phyloP scores from a whole-genome alignment of 345 rosid species.

The Citrus maxima region DNA sequence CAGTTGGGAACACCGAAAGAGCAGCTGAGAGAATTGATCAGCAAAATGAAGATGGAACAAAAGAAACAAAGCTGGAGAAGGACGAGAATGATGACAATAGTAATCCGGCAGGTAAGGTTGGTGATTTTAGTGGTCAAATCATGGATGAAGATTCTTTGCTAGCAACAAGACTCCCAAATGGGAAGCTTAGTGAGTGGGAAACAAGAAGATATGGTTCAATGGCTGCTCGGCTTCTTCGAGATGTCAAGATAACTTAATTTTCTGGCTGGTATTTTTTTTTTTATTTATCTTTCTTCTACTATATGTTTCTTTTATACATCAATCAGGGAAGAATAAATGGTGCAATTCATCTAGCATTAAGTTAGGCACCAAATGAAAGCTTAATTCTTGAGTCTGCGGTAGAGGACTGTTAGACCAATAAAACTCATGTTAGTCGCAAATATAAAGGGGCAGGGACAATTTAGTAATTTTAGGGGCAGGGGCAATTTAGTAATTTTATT shows the following conservation, averaged over 20 bases:
- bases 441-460: too few relatives aligned
- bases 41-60: conserved; percentile 27
- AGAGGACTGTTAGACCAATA: neutral
- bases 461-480: too few relatives aligned
- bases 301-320: neutral
- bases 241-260: conserved; percentile 52
- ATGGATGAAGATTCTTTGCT: conserved; percentile 29
- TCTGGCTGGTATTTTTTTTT: conserved; percentile 1
- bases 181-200: conserved; percentile 82
- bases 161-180: conserved; percentile 32
- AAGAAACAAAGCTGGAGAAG: conserved; percentile 18
- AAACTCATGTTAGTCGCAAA: too few relatives aligned
- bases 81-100: conserved; percentile 16
- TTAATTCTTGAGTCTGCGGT: neutral
- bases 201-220: conserved; percentile 80
- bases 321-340: neutral
- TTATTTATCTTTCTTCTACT: neutral
- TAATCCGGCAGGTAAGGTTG: conserved; percentile 8
- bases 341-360: neutral
- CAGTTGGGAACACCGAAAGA: conserved; percentile 25
- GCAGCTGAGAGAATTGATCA: conserved; percentile 7
- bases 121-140: conserved; percentile 20
- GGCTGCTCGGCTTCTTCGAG: conserved; percentile 91
- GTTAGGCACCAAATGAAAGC: neutral
- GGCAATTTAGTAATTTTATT: too few relatives aligned